Base-by-base conservation (phyloP, 2,329 filamentous ascomycete genomes). In the Lachnellula hyalina region DNA sequence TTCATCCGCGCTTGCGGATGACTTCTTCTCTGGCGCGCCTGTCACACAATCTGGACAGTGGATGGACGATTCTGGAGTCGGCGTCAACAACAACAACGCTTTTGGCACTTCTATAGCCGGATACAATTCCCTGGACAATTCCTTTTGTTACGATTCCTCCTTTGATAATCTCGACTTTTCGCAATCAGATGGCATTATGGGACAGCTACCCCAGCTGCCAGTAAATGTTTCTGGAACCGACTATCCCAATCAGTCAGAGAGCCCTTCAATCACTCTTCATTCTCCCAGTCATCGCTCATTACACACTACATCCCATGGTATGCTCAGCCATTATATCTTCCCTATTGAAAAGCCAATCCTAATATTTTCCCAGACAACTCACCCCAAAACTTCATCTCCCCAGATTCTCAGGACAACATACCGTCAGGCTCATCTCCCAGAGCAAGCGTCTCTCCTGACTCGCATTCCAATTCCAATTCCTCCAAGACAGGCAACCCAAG, bases 401-500 rank as follows among this genome's bases (percentile, higher is more conserved):
- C 17, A 7, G 5, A 15, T 15, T n/a, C 36, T 40, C 36, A 15
- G 14, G 36, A 17, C 14, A 40, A n/a, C 17, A 32, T 32, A 32
- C 28, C 28, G 28, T 32, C 28, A 32, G 28, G 28, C 28, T 32
- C 48, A 38, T 25, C 41, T 35, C 50, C 32, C 23, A 32, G 5
- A 25, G 32, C 4, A 47, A 35, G 3, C 45, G 28, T 21, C 21
- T 49, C 36, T 3, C 36, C 25, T 12, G 8, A n/a, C n/a, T n/a
- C n/a, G n/a, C n/a, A n/a, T 42, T 48, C n/a, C 6, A 23, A 42
- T 47, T 44, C 21, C 41, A 40, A 51, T 50, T 45, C 42, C 48
- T 38, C 49, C 28, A 38, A 48, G 53, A 46, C 48, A 55, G 47
- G 46, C 28, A 46, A 34, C 14, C 38, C 40, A 23, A 15, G 40